These are phyloP conservation scores for Verticillium nubilum DNA, from an alignment of 2,329 filamentous ascomycete species.

Conservation along the genomic window DNA sequence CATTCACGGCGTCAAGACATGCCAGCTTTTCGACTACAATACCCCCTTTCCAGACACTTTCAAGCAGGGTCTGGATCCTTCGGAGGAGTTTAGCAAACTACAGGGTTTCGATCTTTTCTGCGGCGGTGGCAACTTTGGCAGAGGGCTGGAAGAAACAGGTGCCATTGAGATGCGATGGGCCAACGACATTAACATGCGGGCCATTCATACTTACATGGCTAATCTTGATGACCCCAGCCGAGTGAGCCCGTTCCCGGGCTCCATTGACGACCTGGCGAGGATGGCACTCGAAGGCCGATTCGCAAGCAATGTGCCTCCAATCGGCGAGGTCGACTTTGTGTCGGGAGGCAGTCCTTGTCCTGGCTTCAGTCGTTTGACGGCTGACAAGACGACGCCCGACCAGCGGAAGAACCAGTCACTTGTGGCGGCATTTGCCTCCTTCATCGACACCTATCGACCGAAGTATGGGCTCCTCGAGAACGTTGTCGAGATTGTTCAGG, in stretches of 20 bases:
- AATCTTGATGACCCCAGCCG: constrained; percentile 42
- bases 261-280: constrained; percentile 62
- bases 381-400: constrained; percentile 42
- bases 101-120: constrained; percentile 69
- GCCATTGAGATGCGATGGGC: constrained; percentile 60
- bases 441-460: constrained; percentile 68
- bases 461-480: constrained; percentile 76
- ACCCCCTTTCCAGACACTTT: constrained; percentile 27
- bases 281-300: constrained; percentile 47
- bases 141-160: constrained; percentile 68
- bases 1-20: not conserved
- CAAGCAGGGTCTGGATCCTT: constrained; percentile 51
- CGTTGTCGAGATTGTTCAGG: constrained; percentile 59
- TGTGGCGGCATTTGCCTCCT: constrained; percentile 70
- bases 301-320: constrained; percentile 41
- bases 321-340: constrained; percentile 64
- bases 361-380: constrained; percentile 65
- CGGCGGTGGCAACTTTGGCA: constrained; percentile 71
- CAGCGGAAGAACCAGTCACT: constrained; percentile 70
- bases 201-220: constrained; percentile 69
- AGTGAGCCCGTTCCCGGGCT: constrained; percentile 59
- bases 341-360: constrained; percentile 73
- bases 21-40: not conserved
- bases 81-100: constrained; percentile 29
- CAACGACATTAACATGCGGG: constrained; percentile 59